Evolutionary conservation across 1,284 basidiomycete genomes (phyloP).

Genomic region (Boletus mariae): DNA sequence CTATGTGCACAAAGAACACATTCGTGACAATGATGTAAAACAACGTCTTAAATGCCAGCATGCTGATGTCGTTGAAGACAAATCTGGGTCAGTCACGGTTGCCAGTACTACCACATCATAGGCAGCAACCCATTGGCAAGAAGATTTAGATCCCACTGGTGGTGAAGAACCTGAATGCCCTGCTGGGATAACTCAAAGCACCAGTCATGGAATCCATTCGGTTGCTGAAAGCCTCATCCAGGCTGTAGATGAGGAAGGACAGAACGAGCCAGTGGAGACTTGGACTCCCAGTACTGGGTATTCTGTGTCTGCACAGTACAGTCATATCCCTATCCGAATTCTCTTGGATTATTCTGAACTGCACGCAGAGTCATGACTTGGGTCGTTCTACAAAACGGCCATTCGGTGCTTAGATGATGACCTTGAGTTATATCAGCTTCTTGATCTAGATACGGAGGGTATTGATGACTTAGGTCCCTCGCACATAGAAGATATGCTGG

Average conservation of each 20-base stretch:
- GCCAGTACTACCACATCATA: not conserved
- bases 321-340: not conserved
- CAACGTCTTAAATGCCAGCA: not conserved
- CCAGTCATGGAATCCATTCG: not conserved
- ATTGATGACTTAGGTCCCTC: not conserved
- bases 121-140: not conserved
- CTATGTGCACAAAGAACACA: constrained; percentile 8
- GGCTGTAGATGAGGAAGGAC: not conserved
- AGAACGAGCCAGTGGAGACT: not conserved
- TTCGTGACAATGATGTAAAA: not conserved
- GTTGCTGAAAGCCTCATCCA: not conserved
- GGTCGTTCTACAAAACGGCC: not conserved
- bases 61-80: not conserved
- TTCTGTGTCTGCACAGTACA: not conserved
- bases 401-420: not conserved
- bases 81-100: not conserved
- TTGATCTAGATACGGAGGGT: not conserved
- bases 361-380: not conserved
- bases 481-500: not conserved
- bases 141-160: not conserved
- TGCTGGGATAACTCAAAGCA: not conserved
- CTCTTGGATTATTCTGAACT: not conserved
- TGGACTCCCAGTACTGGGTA: too few species aligned
- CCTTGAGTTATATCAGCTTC: constrained; percentile 1
- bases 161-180: not conserved